These are phyloP conservation scores for Neurospora sp. DNA, from an alignment of 495 filamentous ascomycete species.

Conservation along the genomic window DNA sequence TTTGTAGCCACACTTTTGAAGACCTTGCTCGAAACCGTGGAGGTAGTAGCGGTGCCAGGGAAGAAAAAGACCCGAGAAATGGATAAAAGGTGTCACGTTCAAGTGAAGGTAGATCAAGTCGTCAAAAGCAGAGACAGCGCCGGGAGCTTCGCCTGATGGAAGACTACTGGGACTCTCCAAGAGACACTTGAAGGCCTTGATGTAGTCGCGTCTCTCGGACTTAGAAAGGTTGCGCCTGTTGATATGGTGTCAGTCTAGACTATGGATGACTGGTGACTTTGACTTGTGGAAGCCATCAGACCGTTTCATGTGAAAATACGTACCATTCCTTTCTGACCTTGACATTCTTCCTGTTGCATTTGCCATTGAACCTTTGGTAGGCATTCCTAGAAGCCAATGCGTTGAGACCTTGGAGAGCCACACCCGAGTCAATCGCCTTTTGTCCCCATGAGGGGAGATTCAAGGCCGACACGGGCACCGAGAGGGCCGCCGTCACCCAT, in stretches of 20 bases:
- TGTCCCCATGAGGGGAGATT: constrained; percentile 11
- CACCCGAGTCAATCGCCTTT: constrained; percentile 13
- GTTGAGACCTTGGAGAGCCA: constrained; percentile 16
- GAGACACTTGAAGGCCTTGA: constrained; percentile 57
- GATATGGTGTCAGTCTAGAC: neutral
- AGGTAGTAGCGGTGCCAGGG: constrained; percentile 64
- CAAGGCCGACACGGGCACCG: constrained; percentile 1
- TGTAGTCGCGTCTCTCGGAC: constrained; percentile 46
- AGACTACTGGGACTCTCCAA: constrained; percentile 38
- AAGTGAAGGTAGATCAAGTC: constrained; percentile 63
- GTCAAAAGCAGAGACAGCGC: constrained; percentile 35
- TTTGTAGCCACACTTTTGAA: constrained; percentile 62
- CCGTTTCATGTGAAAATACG: neutral
- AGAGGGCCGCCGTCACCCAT: constrained; percentile 5
- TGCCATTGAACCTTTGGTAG: constrained; percentile 4
- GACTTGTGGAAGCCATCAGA: neutral
- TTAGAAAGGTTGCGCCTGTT: constrained; percentile 37
- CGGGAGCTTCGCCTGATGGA: constrained; percentile 17
- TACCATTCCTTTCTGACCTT: constrained; percentile 22
- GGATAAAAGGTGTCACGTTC: constrained; percentile 49
- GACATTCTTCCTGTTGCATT: constrained; percentile 14
- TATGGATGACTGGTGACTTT: neutral
- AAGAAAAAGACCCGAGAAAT: constrained; percentile 57
- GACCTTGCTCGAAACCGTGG: constrained; percentile 51
- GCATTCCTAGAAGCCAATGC: constrained; percentile 9